Evolutionary conservation across 2,329 filamentous ascomycete species (phyloP), one percentile per base, ranked within the genome.

Genomic region (Diaporthe capsici): DNA sequence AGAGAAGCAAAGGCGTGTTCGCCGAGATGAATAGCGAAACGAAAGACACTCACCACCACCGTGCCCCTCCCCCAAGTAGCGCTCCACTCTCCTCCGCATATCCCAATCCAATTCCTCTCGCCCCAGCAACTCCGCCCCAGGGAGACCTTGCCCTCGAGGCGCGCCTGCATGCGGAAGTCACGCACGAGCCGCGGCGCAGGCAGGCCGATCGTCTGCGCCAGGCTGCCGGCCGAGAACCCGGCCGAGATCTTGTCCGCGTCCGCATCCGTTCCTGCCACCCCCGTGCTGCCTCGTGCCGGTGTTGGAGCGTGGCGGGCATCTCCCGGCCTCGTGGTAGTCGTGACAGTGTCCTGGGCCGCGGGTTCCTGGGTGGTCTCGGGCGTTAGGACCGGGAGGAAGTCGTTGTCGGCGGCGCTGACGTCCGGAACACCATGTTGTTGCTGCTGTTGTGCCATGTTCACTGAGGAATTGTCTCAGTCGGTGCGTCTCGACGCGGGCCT

Each of bases 101-200:
- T 75, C 57, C 76, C 76, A 53, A 78, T 73, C 77, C 77, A 78
- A 25, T 77, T 78, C 68, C 76, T 67, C 73, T 76, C 65, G 31
- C 77, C 77, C 77, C 76, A 77, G 31, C 65, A 58, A 25, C 72
- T 68, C 51, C 28, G 49, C 25, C 76, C 77, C 22, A 77, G 74
- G 42, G 68, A 34, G 53, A 78, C 49, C 67, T 78, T 78, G 25
- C 49, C 55, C 34, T 77, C 71, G 37, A 77, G 74, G 53, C 65
- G 31, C 39, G 73, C 76, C 71, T 75, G 47, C 70, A 78, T 74
- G 49, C 77, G 76, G 44, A 78, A 78, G 58, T 78, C 77, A 53
- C 72, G 73, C 39, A 44, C 74, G 28, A 78, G 34, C 13, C 72
- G 17, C 20, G 77, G 76, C 17, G 61, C 25, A 1, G 76, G 76